Evolutionary conservation across 208 protist species (phyloP).

Genomic region (Trypanosoma boissoni): DNA sequence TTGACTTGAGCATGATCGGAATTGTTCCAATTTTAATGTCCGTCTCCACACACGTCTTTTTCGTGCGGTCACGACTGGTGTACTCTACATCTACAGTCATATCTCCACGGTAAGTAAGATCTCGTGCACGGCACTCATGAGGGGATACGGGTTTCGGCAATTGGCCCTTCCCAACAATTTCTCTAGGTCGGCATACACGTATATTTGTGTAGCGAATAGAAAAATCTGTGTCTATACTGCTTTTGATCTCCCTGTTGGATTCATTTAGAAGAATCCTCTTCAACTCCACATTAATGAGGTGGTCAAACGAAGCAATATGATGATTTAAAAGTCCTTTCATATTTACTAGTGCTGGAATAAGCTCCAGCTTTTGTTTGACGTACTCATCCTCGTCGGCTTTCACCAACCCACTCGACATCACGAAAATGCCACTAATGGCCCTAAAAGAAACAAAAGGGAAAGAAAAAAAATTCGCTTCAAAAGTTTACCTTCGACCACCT

Average conservation of each 20-base stretch:
- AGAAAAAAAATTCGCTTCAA: no score
- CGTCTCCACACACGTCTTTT: slow-evolving; percentile 56
- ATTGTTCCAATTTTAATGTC: slow-evolving; percentile 97
- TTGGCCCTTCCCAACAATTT: slow-evolving; percentile 84
- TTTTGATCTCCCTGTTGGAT: slow-evolving; percentile 87
- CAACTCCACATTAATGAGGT: slow-evolving; percentile 84
- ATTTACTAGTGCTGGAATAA: slow-evolving; percentile 77
- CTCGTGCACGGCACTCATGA: slow-evolving; percentile 95
- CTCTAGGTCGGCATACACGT: slow-evolving; percentile 64
- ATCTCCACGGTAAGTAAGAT: slow-evolving; percentile 93
- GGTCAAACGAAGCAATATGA: slow-evolving; percentile 88
- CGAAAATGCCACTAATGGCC: no score
- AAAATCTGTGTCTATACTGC: slow-evolving; percentile 81
- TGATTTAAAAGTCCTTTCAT: slow-evolving; percentile 89
- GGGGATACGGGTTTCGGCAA: slow-evolving; percentile 83
- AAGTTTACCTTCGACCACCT: no score
- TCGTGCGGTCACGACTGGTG: slow-evolving; percentile 60
- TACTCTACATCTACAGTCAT: slow-evolving; percentile 90
- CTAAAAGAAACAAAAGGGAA: no score
- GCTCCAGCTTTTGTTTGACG: slow-evolving; percentile 66
- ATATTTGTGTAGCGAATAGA: slow-evolving; percentile 87
- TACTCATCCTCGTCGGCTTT: slow-evolving; percentile 48
- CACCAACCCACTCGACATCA: no score
- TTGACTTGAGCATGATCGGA: slow-evolving; percentile 99
- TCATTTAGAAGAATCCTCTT: slow-evolving; percentile 85